A percentile compares a stretch with the other conserved stretches of the same genome.
Evolutionary conservation across 2,329 filamentous ascomycete genomes (phyloP).

Genomic region (Neopestalotiopsis sp.): DNA sequence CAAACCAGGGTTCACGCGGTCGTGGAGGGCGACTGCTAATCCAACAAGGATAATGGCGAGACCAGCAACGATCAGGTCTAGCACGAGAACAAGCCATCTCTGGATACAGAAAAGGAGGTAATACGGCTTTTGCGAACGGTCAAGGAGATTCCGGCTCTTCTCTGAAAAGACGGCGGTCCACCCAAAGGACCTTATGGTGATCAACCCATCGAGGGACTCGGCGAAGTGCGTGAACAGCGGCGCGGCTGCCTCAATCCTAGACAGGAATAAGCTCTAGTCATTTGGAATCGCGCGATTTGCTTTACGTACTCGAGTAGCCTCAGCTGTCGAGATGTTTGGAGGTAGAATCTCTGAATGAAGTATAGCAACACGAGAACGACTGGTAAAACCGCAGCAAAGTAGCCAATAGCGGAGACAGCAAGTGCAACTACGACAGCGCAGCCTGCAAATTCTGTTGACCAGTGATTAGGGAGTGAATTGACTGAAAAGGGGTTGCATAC

Average conservation of each 20-base stretch:
- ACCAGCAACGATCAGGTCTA: slow-evolving; percentile 37
- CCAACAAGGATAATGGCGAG: slow-evolving; percentile 35
- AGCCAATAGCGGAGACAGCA: slow-evolving; percentile 17
- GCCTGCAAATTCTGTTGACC: slow-evolving; percentile 13
- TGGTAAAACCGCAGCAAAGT: slow-evolving; percentile 13
- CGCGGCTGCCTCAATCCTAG: slow-evolving; percentile 16
- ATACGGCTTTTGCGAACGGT: slow-evolving; percentile 25
- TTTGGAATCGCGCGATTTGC: background rate
- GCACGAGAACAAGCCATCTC: slow-evolving; percentile 38
- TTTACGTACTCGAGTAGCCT: slow-evolving; percentile 18
- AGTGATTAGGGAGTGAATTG: background rate
- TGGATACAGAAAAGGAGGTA: slow-evolving; percentile 40
- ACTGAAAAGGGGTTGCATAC: background rate
- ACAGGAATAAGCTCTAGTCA: background rate
- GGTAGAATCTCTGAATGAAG: slow-evolving; percentile 21
- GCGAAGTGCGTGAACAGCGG: slow-evolving; percentile 19
- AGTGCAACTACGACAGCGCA: slow-evolving; percentile 16
- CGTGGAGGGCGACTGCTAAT: slow-evolving; percentile 26
- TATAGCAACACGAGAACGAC: slow-evolving; percentile 7
- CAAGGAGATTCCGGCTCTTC: slow-evolving; percentile 1
- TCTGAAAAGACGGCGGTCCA: slow-evolving; percentile 5
- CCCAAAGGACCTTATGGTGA: slow-evolving; percentile 14
- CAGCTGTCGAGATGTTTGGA: slow-evolving; percentile 20
- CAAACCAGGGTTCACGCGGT: slow-evolving; percentile 18
- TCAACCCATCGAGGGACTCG: slow-evolving; percentile 13